Evolutionary conservation across 305 asterid species (phyloP).

Genomic region (Fraxinus sp.): DNA sequence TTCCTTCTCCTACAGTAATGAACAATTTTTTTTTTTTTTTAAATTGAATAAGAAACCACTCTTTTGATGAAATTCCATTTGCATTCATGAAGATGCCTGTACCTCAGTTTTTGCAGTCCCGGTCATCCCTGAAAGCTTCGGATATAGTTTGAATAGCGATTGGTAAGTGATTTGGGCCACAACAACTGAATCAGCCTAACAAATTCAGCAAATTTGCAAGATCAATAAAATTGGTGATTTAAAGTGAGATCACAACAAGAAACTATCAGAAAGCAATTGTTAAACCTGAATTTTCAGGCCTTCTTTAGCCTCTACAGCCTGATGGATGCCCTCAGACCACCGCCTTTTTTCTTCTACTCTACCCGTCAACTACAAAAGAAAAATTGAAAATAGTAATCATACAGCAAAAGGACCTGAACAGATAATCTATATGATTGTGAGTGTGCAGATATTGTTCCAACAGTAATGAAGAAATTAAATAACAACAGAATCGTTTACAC

Average conservation of each 20-base stretch:
- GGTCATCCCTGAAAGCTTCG: constrained; percentile 99
- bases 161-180: constrained; percentile 99
- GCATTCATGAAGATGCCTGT: constrained; percentile 18
- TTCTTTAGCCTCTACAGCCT: constrained; percentile 99
- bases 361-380: constrained; percentile 76
- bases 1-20: constrained; percentile 74
- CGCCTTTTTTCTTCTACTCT: constrained; percentile 97
- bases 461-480: constrained; percentile 3
- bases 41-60: neutral
- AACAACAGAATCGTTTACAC: neutral
- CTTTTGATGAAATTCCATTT: constrained; percentile 6
- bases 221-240: neutral
- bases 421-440: neutral
- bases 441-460: neutral
- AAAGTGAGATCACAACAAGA: constrained; percentile 7
- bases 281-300: constrained; percentile 85
- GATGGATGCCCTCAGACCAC: constrained; percentile 99
- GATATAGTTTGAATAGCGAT: constrained; percentile 90
- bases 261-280: constrained; percentile 7
- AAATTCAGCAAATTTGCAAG: constrained; percentile 28
- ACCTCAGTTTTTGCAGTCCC: constrained; percentile 99
- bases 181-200: constrained; percentile 91
- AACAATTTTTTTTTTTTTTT: neutral
- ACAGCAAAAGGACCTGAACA: constrained; percentile 15
- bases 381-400: constrained; percentile 2